These are phyloP conservation scores for Apiotrichum siamense DNA, from an alignment of 1,284 basidiomycete species.

Conservation along the genomic window DNA sequence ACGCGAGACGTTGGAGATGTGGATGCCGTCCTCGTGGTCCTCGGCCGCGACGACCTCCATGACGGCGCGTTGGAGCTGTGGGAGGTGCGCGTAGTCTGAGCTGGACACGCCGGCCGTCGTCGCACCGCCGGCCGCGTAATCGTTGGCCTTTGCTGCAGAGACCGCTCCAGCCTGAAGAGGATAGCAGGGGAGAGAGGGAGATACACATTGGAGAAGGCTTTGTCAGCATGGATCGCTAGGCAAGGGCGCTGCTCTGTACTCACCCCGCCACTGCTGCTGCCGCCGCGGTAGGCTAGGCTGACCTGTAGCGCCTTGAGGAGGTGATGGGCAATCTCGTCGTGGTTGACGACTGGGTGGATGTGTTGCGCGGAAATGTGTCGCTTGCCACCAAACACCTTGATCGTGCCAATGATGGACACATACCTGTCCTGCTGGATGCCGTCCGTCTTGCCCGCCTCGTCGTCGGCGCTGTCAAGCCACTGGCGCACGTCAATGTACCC, in stretches of 20 bases:
- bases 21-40: slow-evolving; percentile 54
- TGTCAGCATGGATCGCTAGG: neutral
- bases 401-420: slow-evolving; percentile 79
- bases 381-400: slow-evolving; percentile 80
- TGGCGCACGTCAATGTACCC: slow-evolving; percentile 79
- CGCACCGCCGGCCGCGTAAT: slow-evolving; percentile 30
- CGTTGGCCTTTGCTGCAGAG: slow-evolving; percentile 15
- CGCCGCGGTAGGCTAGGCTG: slow-evolving; percentile 48
- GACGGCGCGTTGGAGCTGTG: slow-evolving; percentile 59
- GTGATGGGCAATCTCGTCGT: slow-evolving; percentile 81
- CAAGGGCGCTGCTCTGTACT: slow-evolving; percentile 19
- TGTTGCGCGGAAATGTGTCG: slow-evolving; percentile 71
- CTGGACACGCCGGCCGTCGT: slow-evolving; percentile 6
- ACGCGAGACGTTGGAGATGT: slow-evolving; percentile 56
- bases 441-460: slow-evolving; percentile 53
- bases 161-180: neutral
- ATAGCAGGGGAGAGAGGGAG: neutral
- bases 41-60: slow-evolving; percentile 55
- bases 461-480: slow-evolving; percentile 71
- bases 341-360: slow-evolving; percentile 63
- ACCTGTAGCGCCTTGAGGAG: slow-evolving; percentile 56
- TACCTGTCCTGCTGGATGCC: slow-evolving; percentile 59
- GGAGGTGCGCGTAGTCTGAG: slow-evolving; percentile 53
- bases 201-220: too few species aligned
- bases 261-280: slow-evolving; percentile 33